phyloP scores from a whole-genome alignment of 768 basidiomycete species.

The Pleurotus tuber-regium region DNA sequence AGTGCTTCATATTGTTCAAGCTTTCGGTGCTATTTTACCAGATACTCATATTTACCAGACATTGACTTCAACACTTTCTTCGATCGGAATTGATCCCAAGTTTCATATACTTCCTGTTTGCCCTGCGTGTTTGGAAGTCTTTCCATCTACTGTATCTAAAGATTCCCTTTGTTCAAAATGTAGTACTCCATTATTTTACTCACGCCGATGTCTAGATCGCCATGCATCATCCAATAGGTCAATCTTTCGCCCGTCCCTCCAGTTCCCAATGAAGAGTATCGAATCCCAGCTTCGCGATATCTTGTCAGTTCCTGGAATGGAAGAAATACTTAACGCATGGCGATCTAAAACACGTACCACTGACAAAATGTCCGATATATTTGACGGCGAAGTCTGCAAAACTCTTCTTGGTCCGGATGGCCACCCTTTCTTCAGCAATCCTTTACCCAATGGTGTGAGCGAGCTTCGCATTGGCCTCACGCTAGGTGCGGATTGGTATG shows the following conservation, averaged over 20 bases:
- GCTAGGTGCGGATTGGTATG: background rate
- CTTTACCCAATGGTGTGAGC: too few relatives aligned
- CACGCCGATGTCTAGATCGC: background rate
- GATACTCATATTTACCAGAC: too few relatives aligned
- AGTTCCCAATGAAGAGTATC: background rate
- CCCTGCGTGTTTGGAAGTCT: background rate
- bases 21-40: too few relatives aligned
- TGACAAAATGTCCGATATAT: background rate
- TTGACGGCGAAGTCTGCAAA: background rate
- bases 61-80: too few relatives aligned
- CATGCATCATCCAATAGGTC: too few relatives aligned
- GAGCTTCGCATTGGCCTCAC: background rate
- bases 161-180: background rate
- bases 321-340: background rate
- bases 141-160: background rate
- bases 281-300: background rate
- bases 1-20: too few relatives aligned
- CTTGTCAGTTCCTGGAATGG: background rate
- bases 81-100: background rate
- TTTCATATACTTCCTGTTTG: background rate
- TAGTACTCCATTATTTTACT: background rate
- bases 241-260: background rate
- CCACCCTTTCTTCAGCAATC: background rate
- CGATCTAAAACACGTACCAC: too few relatives aligned
- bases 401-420: background rate